These are phyloP conservation scores for Nicotiana sylvestris DNA, from an alignment of 257 asterid species.

Conservation along the genomic window DNA sequence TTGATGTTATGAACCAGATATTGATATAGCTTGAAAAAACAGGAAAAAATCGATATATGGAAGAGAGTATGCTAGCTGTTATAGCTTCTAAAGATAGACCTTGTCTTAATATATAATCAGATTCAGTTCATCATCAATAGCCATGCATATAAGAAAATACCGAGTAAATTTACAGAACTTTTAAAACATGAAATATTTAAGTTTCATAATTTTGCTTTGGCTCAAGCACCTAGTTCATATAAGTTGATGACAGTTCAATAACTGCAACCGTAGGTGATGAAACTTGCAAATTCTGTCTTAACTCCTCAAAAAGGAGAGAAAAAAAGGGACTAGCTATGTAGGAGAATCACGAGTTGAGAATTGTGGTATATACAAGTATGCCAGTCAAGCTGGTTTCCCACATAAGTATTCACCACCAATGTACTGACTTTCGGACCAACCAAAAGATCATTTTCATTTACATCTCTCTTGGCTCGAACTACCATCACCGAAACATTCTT, in stretches of 20 bases:
- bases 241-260: not conserved
- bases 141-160: not conserved
- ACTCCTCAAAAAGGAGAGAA: not conserved
- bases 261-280: not conserved
- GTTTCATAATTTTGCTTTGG: not conserved
- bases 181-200: not conserved
- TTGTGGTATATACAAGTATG: not conserved
- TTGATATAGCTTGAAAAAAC: too few species aligned
- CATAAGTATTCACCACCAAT: not conserved
- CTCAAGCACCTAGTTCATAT: not conserved
- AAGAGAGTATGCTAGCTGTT: too few species aligned
- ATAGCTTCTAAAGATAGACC: too few species aligned
- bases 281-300: not conserved
- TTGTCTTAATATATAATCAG: too few species aligned
- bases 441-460: not conserved
- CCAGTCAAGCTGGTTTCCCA: not conserved
- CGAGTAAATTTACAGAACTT: not conserved
- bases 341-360: not conserved
- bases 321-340: not conserved
- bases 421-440: too few species aligned
- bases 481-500: not conserved
- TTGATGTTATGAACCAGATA: too few species aligned
- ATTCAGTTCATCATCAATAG: not conserved
- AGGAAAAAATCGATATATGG: too few species aligned
- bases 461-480: not conserved